phyloP scores from a whole-genome alignment of 345 rosid genomes.

The Cardiospermum halicacabum region DNA sequence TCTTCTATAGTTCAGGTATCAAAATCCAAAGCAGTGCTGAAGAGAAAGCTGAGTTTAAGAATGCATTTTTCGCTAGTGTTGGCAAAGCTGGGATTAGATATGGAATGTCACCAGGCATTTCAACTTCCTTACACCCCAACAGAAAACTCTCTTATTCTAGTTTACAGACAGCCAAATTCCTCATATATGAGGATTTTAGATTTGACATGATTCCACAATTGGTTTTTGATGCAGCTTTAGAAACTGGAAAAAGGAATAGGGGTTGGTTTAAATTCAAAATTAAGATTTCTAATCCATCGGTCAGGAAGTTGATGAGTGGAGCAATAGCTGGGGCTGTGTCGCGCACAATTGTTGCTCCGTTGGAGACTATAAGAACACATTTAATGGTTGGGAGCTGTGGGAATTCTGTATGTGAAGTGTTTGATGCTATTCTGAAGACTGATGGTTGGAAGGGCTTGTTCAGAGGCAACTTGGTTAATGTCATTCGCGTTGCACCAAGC shows the following conservation, averaged over 20 bases:
- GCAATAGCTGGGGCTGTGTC: conserved; percentile 60
- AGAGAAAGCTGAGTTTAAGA: neutral
- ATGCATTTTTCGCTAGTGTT: conserved; percentile 7
- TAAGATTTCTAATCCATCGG: conserved; percentile 44
- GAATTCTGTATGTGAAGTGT: conserved; percentile 41
- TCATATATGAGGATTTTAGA: conserved; percentile 2
- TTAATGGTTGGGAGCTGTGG: conserved; percentile 66
- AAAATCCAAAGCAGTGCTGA: conserved; percentile 2
- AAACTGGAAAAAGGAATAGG: conserved; percentile 24
- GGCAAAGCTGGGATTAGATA: neutral
- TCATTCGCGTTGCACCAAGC: conserved; percentile 60
- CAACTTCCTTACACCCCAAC: neutral
- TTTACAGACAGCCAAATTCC: neutral
- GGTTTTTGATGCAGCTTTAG: conserved; percentile 5
- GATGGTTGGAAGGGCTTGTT: conserved; percentile 69
- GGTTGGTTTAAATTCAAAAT: conserved; percentile 35
- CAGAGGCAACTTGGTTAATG: conserved; percentile 59
- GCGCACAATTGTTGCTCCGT: conserved; percentile 51
- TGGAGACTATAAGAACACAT: conserved; percentile 63
- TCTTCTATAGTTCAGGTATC: conserved; percentile 8
- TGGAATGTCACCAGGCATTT: conserved; percentile 2
- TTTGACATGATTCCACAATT: conserved; percentile 8
- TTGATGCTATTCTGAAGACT: conserved; percentile 41
- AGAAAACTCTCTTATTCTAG: conserved; percentile 1
- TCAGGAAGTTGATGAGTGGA: conserved; percentile 57